Base-by-base conservation (phyloP, 1,284 basidiomycete species). In the Marasmius tenuissimus region DNA sequence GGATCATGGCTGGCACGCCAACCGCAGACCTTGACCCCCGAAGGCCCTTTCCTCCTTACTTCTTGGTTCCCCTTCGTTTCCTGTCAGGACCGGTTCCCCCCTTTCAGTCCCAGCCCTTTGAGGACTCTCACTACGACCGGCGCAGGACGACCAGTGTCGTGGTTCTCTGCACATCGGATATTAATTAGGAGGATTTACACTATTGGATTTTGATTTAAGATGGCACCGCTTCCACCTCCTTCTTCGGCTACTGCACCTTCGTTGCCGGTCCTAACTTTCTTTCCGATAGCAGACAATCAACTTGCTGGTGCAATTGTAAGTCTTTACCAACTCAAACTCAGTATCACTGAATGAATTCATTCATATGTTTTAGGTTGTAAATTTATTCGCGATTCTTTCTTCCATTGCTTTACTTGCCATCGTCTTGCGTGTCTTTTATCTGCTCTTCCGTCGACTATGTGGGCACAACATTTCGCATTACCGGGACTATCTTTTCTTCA, bases 401-500 rank as follows among this genome's bases (percentile, higher is more conserved):
- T 73, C 82, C 16, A 58, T 83, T 35, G 83, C 82, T 14, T 72
- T 87, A 45, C 68, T 79, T 35, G 76, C 79, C 47, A 79, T 87
- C 59, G 75, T 80, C 62, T 57, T 79, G 47, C 78, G 81, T 63
- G 73, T 81, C 45, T 63, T 75, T 20, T 83, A 77, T 74, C 72
- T 84, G 40, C 78, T 75, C 54, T 52, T 79, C 54, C 70, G 68
- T 57, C 70, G 72, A 54, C 63, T 64, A 48, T 66, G 74, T 14
- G 66, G 70, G 37, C 50, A 66, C 51, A 61, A 57, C 12, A 40
- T 64, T 37, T 69, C 73, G 27, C 71, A 72, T 64, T 76, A 66
- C 52, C 74, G 76, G 53, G 84, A 85, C 70, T 82, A 81, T 47
- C 72, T 85, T 59, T 89, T 91, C 72, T 89, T 91, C 71, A 80